These are phyloP conservation scores for Xerocomus spinulosus DNA, from an alignment of 768 basidiomycete species.

Conservation along the genomic window DNA sequence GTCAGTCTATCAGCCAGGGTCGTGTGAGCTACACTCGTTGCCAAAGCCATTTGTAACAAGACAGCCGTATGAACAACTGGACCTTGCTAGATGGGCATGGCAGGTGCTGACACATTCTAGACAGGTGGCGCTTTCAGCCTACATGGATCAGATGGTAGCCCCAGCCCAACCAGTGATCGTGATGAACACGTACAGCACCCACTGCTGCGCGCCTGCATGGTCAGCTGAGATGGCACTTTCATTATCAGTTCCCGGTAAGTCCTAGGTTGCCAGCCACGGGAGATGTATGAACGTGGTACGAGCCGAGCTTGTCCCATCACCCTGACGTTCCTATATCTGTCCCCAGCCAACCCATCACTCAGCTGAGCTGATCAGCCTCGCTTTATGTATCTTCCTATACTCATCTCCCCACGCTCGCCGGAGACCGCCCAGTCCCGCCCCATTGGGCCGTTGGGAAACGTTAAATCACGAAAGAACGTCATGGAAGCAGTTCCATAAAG, in stretches of 20 bases:
- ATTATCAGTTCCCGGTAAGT: constrained; percentile 8
- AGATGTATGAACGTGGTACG: constrained; percentile 4
- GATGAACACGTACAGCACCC: constrained; percentile 7
- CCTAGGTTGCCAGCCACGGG: constrained; percentile 16
- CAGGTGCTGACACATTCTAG: neutral
- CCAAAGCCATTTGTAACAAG: constrained; percentile 12
- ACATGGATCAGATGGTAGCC: constrained; percentile 19
- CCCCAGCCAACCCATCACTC: constrained; percentile 5
- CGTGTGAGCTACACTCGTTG: constrained; percentile 1
- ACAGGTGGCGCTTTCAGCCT: constrained; percentile 16
- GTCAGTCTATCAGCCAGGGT: constrained; percentile 11
- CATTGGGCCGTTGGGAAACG: constrained; percentile 14
- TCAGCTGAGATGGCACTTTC: constrained; percentile 20
- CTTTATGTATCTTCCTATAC: constrained; percentile 3
- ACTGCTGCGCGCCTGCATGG: constrained; percentile 11
- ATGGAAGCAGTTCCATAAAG: constrained; percentile 29
- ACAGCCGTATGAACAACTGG: constrained; percentile 11
- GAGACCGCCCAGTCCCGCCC: constrained; percentile 9
- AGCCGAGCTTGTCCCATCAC: constrained; percentile 11
- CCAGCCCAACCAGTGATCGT: constrained; percentile 3
- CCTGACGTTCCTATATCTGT: constrained; percentile 11
- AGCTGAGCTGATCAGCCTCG: constrained; percentile 6
- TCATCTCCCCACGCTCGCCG: constrained; percentile 16
- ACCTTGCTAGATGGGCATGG: constrained; percentile 23
- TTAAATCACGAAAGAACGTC: constrained; percentile 22